These are phyloP conservation scores for Petunia axillaris DNA, from an alignment of 257 asterid species.

Conservation along the genomic window DNA sequence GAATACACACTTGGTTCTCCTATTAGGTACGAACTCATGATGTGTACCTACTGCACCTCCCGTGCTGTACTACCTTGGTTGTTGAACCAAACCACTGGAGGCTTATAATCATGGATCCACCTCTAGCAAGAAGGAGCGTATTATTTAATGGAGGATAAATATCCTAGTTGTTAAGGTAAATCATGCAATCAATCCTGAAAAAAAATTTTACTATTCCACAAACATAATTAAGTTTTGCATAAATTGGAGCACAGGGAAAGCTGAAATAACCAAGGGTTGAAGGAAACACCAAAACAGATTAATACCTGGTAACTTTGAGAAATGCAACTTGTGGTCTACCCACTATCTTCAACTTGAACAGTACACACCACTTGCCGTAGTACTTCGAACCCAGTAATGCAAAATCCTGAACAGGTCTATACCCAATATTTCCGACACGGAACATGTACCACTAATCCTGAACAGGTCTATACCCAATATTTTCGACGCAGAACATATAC, in stretches of 20 bases:
- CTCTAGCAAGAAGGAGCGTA: not conserved
- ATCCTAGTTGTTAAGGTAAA: not conserved
- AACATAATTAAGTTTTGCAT: constrained; percentile 4
- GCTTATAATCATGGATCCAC: not conserved
- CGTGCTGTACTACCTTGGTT: not conserved
- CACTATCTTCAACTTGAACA: constrained; percentile 1
- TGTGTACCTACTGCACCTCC: not conserved
- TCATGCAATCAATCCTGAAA: not conserved
- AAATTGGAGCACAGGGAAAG: not conserved
- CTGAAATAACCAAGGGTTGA: not conserved
- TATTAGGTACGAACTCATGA: not conserved
- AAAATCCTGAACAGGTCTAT: not conserved
- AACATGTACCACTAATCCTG: no score
- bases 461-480: no score
- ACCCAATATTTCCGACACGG: no score
- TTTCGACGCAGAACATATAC: no score
- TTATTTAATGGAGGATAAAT: not conserved
- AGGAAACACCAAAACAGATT: not conserved
- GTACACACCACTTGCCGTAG: not conserved
- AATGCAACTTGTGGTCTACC: not conserved
- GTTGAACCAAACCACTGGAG: not conserved
- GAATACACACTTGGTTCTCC: not conserved
- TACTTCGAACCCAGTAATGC: not conserved
- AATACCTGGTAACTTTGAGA: not conserved
- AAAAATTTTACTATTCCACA: not conserved